Base-by-base conservation (phyloP, 345 rosid genomes). In the Syzygium aromaticum region DNA sequence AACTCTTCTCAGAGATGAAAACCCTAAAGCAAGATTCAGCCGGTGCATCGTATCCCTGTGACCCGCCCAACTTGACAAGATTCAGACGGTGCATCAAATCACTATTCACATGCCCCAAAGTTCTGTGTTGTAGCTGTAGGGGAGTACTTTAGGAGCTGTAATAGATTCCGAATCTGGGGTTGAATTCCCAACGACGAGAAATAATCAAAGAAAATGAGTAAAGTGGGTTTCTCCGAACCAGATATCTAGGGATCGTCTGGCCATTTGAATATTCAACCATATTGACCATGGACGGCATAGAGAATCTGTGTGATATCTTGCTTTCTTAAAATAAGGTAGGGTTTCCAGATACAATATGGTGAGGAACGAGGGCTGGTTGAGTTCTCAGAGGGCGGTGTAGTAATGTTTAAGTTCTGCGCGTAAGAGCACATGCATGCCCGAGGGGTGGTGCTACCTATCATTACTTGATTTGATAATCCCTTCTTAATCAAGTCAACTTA, bases 161-260 rank as follows among this genome's bases (percentile, higher is more conserved):
- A 33, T 46, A 59, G 82, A 61, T 87, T 86, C 87, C 89, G 12
- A 5, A 19, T 73, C 82, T 73, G 64, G 49, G 49, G 49, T 33
- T 73, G 82, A 73, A 73, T 73, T 73, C 49, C 82, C 82, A 38
- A 83, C 43, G n/a, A 61, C 27, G n/a, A 15, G 53, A 88, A 86
- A 88, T 78, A 51, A 22, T 53, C 49, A 88, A 84, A 22, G 1
- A 40, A 25, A 8, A 5, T 40, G 2, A 73, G 87, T 84, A 85
- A 91, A 91, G 92, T 80, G n/a, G 38, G 92, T 22, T 19, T 67
- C 49, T 73, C 49, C 22, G 21, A 38, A 19, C 82, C 95, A 92
- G 96, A 94, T 93, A 86, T 93, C 90, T 85, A 89, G 96, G 95
- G 96, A 95, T 94, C 80, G 92, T 91, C 54, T 56, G 80, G 27